Conservation (phyloP, 2,329 filamentous ascomycete species). For the Capronia epimyces region DNA sequence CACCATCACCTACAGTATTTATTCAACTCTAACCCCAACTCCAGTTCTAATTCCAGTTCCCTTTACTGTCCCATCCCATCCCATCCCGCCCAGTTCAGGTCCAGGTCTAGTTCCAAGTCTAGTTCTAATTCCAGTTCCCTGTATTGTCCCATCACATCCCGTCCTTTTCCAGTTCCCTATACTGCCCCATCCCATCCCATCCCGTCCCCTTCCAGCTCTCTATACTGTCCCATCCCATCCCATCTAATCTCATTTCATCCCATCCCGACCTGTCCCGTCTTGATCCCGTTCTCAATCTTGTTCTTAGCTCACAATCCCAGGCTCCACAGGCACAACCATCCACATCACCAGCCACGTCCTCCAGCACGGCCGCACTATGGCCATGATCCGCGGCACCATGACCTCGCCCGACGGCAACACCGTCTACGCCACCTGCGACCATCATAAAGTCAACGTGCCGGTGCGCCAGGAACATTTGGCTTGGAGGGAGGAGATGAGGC, state of each 20-base stretch:
- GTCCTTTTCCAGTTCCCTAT: too few species aligned
- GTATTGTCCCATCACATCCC: too few species aligned
- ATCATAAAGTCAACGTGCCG: conserved; percentile 48
- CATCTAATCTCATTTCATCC: background rate
- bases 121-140: too few species aligned
- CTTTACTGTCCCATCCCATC: too few species aligned
- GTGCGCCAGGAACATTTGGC: conserved; percentile 34
- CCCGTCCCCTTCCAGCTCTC: background rate
- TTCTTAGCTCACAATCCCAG: too few species aligned
- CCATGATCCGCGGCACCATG: conserved; percentile 49
- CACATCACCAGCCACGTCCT: background rate
- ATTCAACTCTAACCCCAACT: too few species aligned
- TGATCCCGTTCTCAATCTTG: too few species aligned
- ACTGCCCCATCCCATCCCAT: background rate
- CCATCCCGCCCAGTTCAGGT: too few species aligned
- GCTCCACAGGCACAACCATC: conserved; percentile 6
- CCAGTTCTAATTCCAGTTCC: too few species aligned
- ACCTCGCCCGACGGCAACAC: conserved; percentile 45
- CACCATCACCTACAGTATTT: too few species aligned
- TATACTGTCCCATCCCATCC: background rate
- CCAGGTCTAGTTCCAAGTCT: too few species aligned
- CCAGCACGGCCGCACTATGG: conserved; percentile 43
- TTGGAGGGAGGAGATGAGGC: conserved; percentile 22
- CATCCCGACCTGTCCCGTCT: too few species aligned
- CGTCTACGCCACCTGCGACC: conserved; percentile 48